phyloP scores from a whole-genome alignment of 2,329 filamentous ascomycete genomes.

The Huntiella omanensis region DNA sequence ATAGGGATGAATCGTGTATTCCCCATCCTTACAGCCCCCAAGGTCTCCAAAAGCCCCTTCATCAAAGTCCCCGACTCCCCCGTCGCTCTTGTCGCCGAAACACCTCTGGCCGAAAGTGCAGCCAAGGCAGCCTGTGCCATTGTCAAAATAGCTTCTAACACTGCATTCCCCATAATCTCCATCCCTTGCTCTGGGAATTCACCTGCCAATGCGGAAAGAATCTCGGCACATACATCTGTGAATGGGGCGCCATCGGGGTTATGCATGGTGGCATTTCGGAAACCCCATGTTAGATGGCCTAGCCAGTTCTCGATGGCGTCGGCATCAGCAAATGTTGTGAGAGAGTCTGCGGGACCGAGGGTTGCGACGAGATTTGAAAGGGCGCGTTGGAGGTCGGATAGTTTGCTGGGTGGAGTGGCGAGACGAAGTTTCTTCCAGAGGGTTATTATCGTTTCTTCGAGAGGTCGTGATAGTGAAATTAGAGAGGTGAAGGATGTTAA shows the following conservation, averaged over 20 bases:
- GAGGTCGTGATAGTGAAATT: conserved; percentile 40
- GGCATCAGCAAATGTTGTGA: conserved; percentile 23
- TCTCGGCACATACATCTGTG: conserved; percentile 11
- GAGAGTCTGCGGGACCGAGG: conserved; percentile 18
- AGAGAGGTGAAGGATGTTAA: conserved; percentile 24
- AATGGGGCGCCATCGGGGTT: conserved; percentile 6
- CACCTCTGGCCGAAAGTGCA: conserved; percentile 40
- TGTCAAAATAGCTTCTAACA: conserved; percentile 52
- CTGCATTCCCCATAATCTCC: conserved; percentile 54
- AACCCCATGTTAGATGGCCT: conserved; percentile 40
- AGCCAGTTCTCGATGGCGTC: conserved; percentile 44
- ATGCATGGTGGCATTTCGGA: conserved; percentile 8
- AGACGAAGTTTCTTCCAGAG: conserved; percentile 38
- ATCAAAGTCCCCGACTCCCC: conserved; percentile 54
- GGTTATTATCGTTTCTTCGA: conserved; percentile 32
- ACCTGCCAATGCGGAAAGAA: conserved; percentile 46
- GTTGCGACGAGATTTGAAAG: conserved; percentile 7
- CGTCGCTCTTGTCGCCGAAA: conserved; percentile 36
- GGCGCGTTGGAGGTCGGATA: conserved; percentile 31
- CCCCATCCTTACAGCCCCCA: conserved; percentile 54
- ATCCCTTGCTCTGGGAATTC: conserved; percentile 54
- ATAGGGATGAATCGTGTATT: conserved; percentile 61
- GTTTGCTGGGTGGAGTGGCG: conserved; percentile 43
- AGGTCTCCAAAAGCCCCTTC: conserved; percentile 45
- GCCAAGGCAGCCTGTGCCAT: conserved; percentile 32